phyloP scores from a whole-genome alignment of 371 early-diverging fungal genomes.

The Batrachochytrium dendrobatidis region DNA sequence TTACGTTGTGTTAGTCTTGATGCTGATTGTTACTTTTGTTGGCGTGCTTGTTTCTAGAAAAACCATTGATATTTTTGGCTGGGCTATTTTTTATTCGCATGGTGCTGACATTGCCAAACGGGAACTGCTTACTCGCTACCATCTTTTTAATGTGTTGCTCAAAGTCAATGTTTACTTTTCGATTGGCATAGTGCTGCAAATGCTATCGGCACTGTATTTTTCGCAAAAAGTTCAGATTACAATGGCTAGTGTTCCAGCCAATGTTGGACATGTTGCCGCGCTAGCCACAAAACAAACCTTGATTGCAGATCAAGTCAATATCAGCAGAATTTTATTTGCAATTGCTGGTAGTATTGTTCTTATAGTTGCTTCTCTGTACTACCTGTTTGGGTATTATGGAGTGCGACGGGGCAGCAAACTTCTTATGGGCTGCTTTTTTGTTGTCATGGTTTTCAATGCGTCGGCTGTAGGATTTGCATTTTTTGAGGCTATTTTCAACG shows the following conservation, averaged over 20 bases:
- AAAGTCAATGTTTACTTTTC: constrained; percentile 22
- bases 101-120: constrained; percentile 2
- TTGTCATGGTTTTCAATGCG: background rate
- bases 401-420: constrained; percentile 1
- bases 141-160: constrained; percentile 13
- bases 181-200: constrained; percentile 19
- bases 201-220: constrained; percentile 5
- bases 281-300: too few relatives aligned
- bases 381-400: background rate
- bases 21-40: background rate
- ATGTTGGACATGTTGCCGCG: too few relatives aligned
- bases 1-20: background rate
- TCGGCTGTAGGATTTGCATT: constrained; percentile 8
- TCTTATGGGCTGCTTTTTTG: background rate
- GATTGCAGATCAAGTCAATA: background rate
- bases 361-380: background rate
- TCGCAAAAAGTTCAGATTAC: background rate
- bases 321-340: background rate
- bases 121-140: background rate
- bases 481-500: constrained; percentile 18
- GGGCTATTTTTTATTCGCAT: background rate
- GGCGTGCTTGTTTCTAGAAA: background rate
- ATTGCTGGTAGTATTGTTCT: background rate
- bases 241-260: background rate
- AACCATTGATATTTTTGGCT: background rate